phyloP scores from a whole-genome alignment of 2,329 filamentous ascomycete genomes.

The Myotisia sp. region DNA sequence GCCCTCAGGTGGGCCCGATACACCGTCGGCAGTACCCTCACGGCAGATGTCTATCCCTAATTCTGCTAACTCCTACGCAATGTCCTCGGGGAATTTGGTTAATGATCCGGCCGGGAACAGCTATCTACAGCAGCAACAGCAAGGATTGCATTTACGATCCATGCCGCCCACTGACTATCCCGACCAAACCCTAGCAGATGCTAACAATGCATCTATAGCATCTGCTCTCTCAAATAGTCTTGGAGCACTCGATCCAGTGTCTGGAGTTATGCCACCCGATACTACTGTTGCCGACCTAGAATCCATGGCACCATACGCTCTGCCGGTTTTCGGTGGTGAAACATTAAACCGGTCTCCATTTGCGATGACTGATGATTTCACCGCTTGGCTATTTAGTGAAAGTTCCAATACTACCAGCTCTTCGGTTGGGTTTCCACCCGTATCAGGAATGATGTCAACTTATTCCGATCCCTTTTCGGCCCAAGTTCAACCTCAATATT shows the following conservation, averaged over 20 bases:
- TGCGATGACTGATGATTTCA: constrained; percentile 74
- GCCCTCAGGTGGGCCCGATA: constrained; percentile 4
- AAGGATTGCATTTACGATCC: constrained; percentile 9
- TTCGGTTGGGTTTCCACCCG: constrained; percentile 34
- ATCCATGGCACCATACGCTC: constrained; percentile 34
- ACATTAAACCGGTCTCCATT: constrained; percentile 76
- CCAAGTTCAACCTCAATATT: constrained; percentile 37
- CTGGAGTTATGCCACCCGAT: constrained; percentile 16
- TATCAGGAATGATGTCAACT: constrained; percentile 27
- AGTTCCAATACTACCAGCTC: constrained; percentile 42
- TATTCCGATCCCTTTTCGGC: constrained; percentile 29
- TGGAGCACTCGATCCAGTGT: constrained; percentile 15
- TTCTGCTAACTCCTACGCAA: constrained; percentile 10
- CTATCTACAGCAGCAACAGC: constrained; percentile 8
- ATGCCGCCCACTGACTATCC: constrained; percentile 8
- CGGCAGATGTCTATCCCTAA: constrained; percentile 11
- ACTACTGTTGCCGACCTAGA: constrained; percentile 22
- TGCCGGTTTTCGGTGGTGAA: constrained; percentile 78
- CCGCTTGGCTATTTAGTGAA: constrained; percentile 69
- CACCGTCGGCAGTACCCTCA: constrained; percentile 8
- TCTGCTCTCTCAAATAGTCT: constrained; percentile 18
- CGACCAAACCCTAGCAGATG: constrained; percentile 12
- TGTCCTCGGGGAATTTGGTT: constrained; percentile 13
- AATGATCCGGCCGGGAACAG: constrained; percentile 8
- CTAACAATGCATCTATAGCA: constrained; percentile 17